Base-by-base conservation (phyloP, 2,329 filamentous ascomycete genomes). In the Paramyrothecium roridum region DNA sequence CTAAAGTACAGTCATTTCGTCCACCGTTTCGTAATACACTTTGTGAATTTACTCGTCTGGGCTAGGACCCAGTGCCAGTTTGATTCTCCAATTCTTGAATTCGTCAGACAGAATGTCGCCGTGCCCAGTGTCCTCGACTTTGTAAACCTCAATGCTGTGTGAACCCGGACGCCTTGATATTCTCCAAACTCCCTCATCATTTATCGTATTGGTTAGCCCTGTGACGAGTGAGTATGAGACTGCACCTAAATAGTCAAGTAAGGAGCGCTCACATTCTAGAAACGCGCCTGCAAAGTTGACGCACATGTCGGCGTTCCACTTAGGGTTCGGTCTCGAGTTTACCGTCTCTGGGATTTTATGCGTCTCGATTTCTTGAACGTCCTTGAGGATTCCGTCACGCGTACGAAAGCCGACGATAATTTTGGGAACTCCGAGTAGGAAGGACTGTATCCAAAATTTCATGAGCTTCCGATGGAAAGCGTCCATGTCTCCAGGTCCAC, bases 391-490 rank as follows among this genome's bases (percentile, higher is more conserved):
- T 8, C 95, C 93, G 54, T 87, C 72, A 19, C 72, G 84, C 34
- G 83, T 87, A 50, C 95, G 86, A 70, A 95, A 97, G 1, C 95
- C 95, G 30, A 99, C 89, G 48, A 97, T 85, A 61, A 99, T 91
- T 62, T 88, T 95, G 1, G 92, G 91, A 1, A 98, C 93, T 45
- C 93, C 93, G 2, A 99, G 86, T 2, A 99, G 80, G 67, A 96
- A 99, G 0, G 90, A 96, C 71, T 98, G 95, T 16, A 93, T 91
- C 95, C 95, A 99, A 74, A 93, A 96, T 67, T 96, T 96, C 73
- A 96, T 83, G 54, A 98, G 81, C 70, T 98, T 98, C 50, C 90
- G 84, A 72, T 97, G 90, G 68, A 93, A 96, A 59, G 86, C 88
- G 20, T 87, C 73, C 66, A 85, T 80, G 65, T 95, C 90, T 49